Evolutionary conservation across 2,329 filamentous ascomycete species (phyloP).

Genomic region (Phoma herbarum): DNA sequence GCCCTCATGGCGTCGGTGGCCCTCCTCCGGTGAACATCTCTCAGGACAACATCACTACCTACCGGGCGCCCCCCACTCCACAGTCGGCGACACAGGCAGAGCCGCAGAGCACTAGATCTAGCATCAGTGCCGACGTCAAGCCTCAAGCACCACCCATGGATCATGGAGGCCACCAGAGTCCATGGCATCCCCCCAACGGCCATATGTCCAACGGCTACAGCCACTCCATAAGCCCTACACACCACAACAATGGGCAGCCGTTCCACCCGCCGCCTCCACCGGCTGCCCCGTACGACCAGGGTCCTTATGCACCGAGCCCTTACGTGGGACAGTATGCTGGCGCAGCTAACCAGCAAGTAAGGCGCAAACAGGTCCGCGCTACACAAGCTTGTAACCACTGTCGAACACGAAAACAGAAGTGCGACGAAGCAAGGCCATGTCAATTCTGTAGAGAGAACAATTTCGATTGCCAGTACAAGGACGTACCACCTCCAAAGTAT

Average conservation of each 20-base stretch:
- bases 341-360: slow-evolving; percentile 33
- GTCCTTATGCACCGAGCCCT: slow-evolving; percentile 36
- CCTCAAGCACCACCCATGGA: slow-evolving; percentile 47
- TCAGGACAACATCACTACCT: slow-evolving; percentile 47
- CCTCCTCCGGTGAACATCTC: slow-evolving; percentile 43
- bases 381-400: slow-evolving; percentile 72
- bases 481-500: slow-evolving; percentile 90
- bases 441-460: slow-evolving; percentile 83
- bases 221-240: slow-evolving; percentile 42
- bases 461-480: slow-evolving; percentile 85
- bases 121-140: slow-evolving; percentile 41
- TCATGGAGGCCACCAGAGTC: slow-evolving; percentile 44
- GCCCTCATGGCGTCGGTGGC: slow-evolving; percentile 47
- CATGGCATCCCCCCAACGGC: slow-evolving; percentile 47
- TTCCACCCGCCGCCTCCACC: slow-evolving; percentile 44
- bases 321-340: slow-evolving; percentile 44
- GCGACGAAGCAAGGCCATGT: slow-evolving; percentile 53
- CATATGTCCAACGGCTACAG: slow-evolving; percentile 46
- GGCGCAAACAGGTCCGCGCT: slow-evolving; percentile 51
- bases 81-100: slow-evolving; percentile 37
- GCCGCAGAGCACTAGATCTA: slow-evolving; percentile 36
- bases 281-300: slow-evolving; percentile 43
- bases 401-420: slow-evolving; percentile 54
- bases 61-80: slow-evolving; percentile 45
- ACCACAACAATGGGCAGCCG: slow-evolving; percentile 38